phyloP scores from a whole-genome alignment of 2,329 filamentous ascomycete species.

The Botrytis elliptica region DNA sequence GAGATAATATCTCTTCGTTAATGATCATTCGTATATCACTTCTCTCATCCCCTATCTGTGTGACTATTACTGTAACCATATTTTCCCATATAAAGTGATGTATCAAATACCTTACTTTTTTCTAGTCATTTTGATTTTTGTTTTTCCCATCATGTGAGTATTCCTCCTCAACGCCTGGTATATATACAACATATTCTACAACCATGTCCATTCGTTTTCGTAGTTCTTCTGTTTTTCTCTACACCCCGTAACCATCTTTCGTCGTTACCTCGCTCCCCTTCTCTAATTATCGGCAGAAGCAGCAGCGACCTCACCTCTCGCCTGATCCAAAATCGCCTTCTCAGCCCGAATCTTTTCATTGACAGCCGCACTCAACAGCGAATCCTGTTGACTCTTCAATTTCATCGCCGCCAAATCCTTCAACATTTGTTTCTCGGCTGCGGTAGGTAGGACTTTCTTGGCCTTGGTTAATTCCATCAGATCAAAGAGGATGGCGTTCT shows the following conservation, averaged over 20 bases:
- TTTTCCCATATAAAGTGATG: neutral
- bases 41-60: neutral
- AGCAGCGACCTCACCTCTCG: slow-evolving; percentile 42
- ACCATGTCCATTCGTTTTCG: neutral
- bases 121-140: neutral
- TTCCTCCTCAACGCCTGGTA: slow-evolving; percentile 27
- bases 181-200: slow-evolving; percentile 24
- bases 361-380: slow-evolving; percentile 51
- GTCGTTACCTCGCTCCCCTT: neutral
- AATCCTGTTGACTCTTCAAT: slow-evolving; percentile 53
- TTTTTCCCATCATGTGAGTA: slow-evolving; percentile 14
- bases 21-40: slow-evolving; percentile 16
- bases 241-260: neutral
- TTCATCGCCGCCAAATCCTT: slow-evolving; percentile 55
- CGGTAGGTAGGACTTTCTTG: slow-evolving; percentile 53
- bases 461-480: slow-evolving; percentile 64
- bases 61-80: neutral
- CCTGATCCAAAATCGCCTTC: slow-evolving; percentile 56
- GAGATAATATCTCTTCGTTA: slow-evolving; percentile 6
- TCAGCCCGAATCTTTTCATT: slow-evolving; percentile 61
- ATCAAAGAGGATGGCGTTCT: slow-evolving; percentile 60
- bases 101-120: neutral
- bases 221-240: neutral
- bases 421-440: slow-evolving; percentile 59
- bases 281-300: slow-evolving; percentile 14